Percentiles rank a stretch among this genome's conserved stretches.
Conservation (phyloP, 768 basidiomycete species). For the Suillus luteus region DNA sequence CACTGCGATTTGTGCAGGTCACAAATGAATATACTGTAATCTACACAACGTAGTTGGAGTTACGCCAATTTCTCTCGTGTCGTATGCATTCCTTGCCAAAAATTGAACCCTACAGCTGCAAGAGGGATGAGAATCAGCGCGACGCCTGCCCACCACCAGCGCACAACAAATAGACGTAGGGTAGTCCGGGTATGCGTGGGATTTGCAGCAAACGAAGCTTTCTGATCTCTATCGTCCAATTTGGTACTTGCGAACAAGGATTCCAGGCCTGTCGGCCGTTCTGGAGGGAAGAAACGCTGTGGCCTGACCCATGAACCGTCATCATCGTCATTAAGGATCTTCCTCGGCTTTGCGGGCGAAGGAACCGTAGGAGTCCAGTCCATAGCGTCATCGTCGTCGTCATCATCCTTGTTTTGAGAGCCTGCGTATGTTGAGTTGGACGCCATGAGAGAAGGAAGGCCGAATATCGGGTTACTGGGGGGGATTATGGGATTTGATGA, state of each 20-base stretch:
- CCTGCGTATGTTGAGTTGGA: slow-evolving; percentile 26
- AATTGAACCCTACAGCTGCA: slow-evolving; percentile 22
- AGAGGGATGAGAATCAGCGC: slow-evolving; percentile 23
- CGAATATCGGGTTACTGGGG: slow-evolving; percentile 60
- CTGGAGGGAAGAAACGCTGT: slow-evolving; percentile 77
- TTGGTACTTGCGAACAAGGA: slow-evolving; percentile 63
- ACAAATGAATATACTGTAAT: slow-evolving; percentile 2
- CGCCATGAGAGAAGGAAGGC: slow-evolving; percentile 59
- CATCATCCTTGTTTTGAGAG: slow-evolving; percentile 31
- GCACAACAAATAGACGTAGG: neutral
- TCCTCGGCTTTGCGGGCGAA: slow-evolving; percentile 23
- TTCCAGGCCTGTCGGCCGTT: slow-evolving; percentile 77
- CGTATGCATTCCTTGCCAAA: slow-evolving; percentile 19
- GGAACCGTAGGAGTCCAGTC: slow-evolving; percentile 68
- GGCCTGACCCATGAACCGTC: slow-evolving; percentile 61
- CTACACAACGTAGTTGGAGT: neutral
- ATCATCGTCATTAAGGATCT: slow-evolving; percentile 30
- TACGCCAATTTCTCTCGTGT: neutral
- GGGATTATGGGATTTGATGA: slow-evolving; percentile 63
- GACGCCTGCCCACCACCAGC: slow-evolving; percentile 17
- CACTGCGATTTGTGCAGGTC: slow-evolving; percentile 7
- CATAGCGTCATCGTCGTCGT: slow-evolving; percentile 47
- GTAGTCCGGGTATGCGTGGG: neutral
- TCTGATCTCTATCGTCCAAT: slow-evolving; percentile 45
- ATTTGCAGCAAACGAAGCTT: neutral